Percentiles rank a stretch among this genome's conserved stretches.
These are phyloP conservation scores for Prasinococcaceae sp. DNA, from an alignment of 139 green algal genomes.

Conservation along the genomic window DNA sequence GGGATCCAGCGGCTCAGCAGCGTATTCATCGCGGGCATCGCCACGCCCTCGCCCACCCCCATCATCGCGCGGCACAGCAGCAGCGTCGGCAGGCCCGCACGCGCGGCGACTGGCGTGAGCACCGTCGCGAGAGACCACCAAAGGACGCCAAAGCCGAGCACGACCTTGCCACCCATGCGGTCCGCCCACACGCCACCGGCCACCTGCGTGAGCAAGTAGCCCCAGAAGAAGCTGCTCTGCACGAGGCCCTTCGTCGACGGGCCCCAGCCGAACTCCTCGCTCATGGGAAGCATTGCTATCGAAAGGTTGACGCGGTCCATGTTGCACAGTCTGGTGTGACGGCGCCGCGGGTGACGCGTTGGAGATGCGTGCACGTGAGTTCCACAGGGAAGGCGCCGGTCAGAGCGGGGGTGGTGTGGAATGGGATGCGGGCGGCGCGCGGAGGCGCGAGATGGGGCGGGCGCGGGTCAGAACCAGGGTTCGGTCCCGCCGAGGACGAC, in stretches of 20 bases:
- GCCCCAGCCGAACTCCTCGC: conserved; percentile 65
- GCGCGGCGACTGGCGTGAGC: conserved; percentile 74
- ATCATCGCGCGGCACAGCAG: conserved; percentile 69
- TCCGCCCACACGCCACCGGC: conserved; percentile 83
- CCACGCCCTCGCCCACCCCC: conserved; percentile 92
- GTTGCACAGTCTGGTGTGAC: too few relatives aligned
- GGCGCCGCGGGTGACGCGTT: too few relatives aligned
- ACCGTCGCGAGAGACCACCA: conserved; percentile 88
- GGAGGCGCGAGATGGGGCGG: too few relatives aligned
- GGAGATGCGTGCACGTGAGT: too few relatives aligned
- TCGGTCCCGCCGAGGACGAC: too few relatives aligned
- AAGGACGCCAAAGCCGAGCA: conserved; percentile 85
- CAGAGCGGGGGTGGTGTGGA: too few relatives aligned
- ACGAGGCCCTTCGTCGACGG: conserved; percentile 76
- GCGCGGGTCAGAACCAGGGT: too few relatives aligned
- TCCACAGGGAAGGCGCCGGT: too few relatives aligned
- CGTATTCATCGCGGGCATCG: conserved; percentile 97
- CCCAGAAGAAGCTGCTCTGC: conserved; percentile 96
- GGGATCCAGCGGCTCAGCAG: conserved; percentile 88
- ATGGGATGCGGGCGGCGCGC: too few relatives aligned
- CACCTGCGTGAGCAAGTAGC: conserved; percentile 71
- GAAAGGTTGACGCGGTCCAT: conserved; percentile 75
- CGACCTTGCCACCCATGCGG: conserved; percentile 75
- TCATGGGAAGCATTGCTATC: conserved; percentile 93
- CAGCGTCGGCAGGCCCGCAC: conserved; percentile 57